Evolutionary conservation across 2,329 filamentous ascomycete genomes (phyloP).

Genomic region (Diaporthe vexans): DNA sequence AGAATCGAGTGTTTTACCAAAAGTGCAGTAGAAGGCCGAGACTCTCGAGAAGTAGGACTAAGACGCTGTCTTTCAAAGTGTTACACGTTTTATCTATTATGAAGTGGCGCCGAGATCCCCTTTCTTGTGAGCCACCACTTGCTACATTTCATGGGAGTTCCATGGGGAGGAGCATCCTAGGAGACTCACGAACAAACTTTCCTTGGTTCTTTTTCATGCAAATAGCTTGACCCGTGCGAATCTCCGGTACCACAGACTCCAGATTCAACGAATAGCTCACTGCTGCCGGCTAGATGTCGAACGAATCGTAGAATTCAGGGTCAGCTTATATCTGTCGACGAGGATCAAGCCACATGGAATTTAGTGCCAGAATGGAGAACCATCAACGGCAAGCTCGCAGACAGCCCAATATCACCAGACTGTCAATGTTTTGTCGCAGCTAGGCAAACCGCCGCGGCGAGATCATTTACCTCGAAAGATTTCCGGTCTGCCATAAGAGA

Average conservation of each 20-base stretch:
- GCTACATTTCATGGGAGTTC: not conserved
- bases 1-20: not conserved
- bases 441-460: not conserved
- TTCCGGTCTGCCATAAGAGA: too few species aligned
- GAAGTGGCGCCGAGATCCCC: not conserved
- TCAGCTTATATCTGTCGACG: accelerated
- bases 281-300: not conserved
- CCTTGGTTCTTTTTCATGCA: not conserved
- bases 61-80: not conserved
- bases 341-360: not conserved
- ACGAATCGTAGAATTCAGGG: not conserved
- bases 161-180: not conserved
- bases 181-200: not conserved
- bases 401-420: not conserved
- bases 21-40: not conserved
- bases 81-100: not conserved
- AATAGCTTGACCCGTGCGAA: not conserved
- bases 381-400: not conserved
- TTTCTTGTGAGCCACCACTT: not conserved
- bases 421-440: not conserved
- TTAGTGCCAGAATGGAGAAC: not conserved
- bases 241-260: not conserved
- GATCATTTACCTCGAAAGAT: not conserved
- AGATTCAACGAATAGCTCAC: not conserved
- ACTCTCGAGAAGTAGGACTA: too few species aligned